Conservation (phyloP, 306 rosid species). For the Crataegus laevigata region DNA sequence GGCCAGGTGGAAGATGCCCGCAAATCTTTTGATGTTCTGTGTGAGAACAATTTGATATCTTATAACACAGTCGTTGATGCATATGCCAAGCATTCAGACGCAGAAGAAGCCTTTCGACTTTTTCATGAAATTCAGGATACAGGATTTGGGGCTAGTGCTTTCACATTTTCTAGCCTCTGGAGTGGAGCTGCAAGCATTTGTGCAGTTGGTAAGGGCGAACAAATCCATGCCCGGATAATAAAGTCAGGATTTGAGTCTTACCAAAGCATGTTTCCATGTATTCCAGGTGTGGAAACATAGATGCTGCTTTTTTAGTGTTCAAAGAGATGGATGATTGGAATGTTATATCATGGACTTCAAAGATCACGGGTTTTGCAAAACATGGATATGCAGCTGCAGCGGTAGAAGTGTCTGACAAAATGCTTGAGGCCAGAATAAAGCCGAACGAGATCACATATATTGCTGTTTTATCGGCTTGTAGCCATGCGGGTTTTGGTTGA, state of each 20-base stretch:
- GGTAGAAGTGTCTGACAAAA: neutral
- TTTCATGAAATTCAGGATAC: conserved; percentile 8
- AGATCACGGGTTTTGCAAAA: conserved; percentile 14
- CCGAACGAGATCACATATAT: conserved; percentile 19
- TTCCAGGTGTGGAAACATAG: conserved; percentile 20
- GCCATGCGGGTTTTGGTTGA: conserved; percentile 22
- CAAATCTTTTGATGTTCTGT: conserved; percentile 11
- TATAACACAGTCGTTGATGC: conserved; percentile 12
- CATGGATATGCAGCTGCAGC: conserved; percentile 15
- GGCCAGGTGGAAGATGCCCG: conserved; percentile 16
- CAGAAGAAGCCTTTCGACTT: conserved; percentile 8
- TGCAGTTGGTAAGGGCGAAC: conserved; percentile 13
- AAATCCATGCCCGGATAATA: conserved; percentile 11
- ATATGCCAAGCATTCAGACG: conserved; percentile 1
- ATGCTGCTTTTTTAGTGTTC: conserved; percentile 12
- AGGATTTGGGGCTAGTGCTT: conserved; percentile 9
- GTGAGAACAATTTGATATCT: conserved; percentile 17
- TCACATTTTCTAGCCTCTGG: conserved; percentile 18
- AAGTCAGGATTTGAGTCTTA: conserved; percentile 16
- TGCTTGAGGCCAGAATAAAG: conserved; percentile 10
- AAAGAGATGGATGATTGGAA: conserved; percentile 12
- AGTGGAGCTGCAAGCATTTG: conserved; percentile 21
- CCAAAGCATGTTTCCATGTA: conserved; percentile 17
- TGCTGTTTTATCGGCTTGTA: conserved; percentile 26
- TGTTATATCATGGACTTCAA: conserved; percentile 23